Base-by-base conservation (phyloP, 2,329 filamentous ascomycete genomes). In the Pseudomassariella vexata region DNA sequence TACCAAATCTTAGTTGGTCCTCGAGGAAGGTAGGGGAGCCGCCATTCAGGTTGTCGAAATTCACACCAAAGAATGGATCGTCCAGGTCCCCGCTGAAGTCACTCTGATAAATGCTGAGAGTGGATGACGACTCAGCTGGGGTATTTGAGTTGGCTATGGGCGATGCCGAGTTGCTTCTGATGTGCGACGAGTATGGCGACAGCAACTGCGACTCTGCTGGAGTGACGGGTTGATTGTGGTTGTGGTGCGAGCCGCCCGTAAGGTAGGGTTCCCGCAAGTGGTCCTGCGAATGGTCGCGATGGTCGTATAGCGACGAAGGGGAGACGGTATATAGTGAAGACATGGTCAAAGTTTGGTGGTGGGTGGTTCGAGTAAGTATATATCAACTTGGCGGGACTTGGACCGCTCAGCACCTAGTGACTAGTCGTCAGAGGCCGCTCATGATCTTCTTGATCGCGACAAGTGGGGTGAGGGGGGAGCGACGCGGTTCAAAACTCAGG, bases 11-110 rank as follows among this genome's bases (percentile, higher is more conserved):
- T n/a, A n/a, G n/a, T n/a, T 38, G 47, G 30, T 62, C 60, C 17
- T 57, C 62, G 8, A 74, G 45, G 36, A 74, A 72, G 10, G 59
- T 59, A 8, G 69, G 66, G 2, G 56, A 59, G 29, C 56, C 60
- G 24, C 50, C 57, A 12, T 66, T 59, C 22, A 53, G 27, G 39
- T 58, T 50, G 48, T 57, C 57, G 40, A 73, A 73, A 50, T 71
- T 57, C 37, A 64, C 56, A 34, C 65, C 65, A 35, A 68, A 69
- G 55, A 72, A 73, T 10, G 67, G 63, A 41, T 76, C 70, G 36
- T 65, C 60, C 25, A 51, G 41, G 19, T 66, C 71, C 45, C 66
- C 61, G 39, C 59, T 56, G 42, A 56, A 62, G 40, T 72, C 66
- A 52, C 68, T 72, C 41, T 67, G 67, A 41, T 68, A 72, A 40